A percentile compares a stretch with the other conserved stretches of the same genome.
phyloP scores from a whole-genome alignment of 768 basidiomycete genomes.

The Pilatotrama ljubarskyi region DNA sequence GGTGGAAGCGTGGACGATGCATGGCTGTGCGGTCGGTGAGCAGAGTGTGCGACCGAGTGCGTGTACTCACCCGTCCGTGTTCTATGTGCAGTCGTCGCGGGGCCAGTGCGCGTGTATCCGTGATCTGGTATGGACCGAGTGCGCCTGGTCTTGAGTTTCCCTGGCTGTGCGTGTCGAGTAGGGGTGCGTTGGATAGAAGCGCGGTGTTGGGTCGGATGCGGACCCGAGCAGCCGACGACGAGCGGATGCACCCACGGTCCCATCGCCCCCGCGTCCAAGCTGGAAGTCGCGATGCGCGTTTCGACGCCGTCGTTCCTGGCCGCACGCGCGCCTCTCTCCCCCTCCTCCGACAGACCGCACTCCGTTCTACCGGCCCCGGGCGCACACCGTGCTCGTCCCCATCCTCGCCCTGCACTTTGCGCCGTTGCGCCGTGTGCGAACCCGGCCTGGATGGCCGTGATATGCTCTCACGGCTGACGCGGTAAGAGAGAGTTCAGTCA shows the following conservation, averaged over 20 bases:
- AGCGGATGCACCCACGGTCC: neutral
- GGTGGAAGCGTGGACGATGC: too few species aligned
- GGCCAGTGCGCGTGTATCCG: too few species aligned
- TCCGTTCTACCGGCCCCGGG: neutral
- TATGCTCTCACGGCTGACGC: conserved; percentile 2
- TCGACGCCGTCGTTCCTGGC: conserved; percentile 1
- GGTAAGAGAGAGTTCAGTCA: conserved; percentile 5
- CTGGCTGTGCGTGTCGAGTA: neutral
- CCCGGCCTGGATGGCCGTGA: neutral
- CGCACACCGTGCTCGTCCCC: too few species aligned
- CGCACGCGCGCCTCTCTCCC: neutral
- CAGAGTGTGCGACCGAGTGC: too few species aligned
- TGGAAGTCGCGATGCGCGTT: neutral
- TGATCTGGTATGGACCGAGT: neutral
- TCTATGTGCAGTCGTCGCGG: too few species aligned
- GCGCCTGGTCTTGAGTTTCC: neutral
- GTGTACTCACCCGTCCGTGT: too few species aligned
- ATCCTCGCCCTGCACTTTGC: too few species aligned
- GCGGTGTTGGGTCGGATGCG: neutral
- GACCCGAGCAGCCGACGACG: neutral
- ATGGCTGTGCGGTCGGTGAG: too few species aligned
- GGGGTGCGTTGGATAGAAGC: neutral
- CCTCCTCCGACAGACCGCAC: neutral
- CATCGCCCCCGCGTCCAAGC: neutral
- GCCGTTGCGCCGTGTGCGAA: too few species aligned